Base-by-base conservation (phyloP, 768 basidiomycete genomes). In the Serendipita sp. region DNA sequence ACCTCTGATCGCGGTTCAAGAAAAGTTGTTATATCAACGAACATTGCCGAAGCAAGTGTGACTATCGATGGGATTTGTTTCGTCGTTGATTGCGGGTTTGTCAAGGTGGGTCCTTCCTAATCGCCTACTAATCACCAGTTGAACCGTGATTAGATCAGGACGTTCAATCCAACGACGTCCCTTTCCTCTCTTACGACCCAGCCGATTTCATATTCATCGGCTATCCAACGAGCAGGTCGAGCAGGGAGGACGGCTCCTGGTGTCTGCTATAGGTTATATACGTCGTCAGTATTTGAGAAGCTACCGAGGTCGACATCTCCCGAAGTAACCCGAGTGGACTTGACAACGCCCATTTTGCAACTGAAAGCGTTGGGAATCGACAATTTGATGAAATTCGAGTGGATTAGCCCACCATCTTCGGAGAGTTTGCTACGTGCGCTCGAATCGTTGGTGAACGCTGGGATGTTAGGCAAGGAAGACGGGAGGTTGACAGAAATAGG, bases 41-140 rank as follows among this genome's bases (percentile, higher is more conserved):
- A 99, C 71, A 94, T 98, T 58, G 96, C 96, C 15, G 96, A 99
- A 89, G 94, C 96, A 15, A 93, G 90, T 71, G 88, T 99, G 27
- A 99, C 96, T 0, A 97, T 99, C 64, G 91, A 97, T 45, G 93
- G 94, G 2, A 85, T 98, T 66, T 87, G 87, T 68, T 98, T 85
- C 70, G 94, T 99, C 13, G 80, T 98, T 2, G 96, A 99, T 70
- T 85, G 84, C 65, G 96, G 96, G 15, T 92, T 92, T 70, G 94
- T 96, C 67, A 99, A 99, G 82, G 92, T 91, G 68, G 23, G 75
- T 67, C 11, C 3, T 10, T 66, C 31, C 37, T 18, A 31, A 43
- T 23, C 64, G 45, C n/a, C 36, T 62, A 6, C 34, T 6, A 40
- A 33, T n/a, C 15, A 36, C 3, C 27, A 18, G 18, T 50, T 37